phyloP scores from a whole-genome alignment of 2,329 filamentous ascomycete species.

The Ophiostoma piceae region DNA sequence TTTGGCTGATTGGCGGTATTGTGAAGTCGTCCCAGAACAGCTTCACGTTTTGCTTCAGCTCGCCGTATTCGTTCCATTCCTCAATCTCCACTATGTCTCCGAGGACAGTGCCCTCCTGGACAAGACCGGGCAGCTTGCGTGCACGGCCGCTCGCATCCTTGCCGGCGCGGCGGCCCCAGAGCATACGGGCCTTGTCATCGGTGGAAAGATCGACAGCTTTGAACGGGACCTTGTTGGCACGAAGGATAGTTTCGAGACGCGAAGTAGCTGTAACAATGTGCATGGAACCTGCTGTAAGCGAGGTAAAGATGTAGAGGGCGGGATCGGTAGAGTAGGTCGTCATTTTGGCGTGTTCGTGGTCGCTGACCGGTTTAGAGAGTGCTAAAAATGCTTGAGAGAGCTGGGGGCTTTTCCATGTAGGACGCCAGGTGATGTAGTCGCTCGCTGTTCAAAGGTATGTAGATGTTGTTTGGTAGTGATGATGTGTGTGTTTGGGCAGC shows the following conservation, averaged over 20 bases:
- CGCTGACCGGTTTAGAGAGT: background rate
- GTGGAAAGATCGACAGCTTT: slow-evolving; percentile 87
- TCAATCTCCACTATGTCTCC: slow-evolving; percentile 90
- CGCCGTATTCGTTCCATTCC: slow-evolving; percentile 98
- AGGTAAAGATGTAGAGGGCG: slow-evolving; percentile 90
- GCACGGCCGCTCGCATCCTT: slow-evolving; percentile 57
- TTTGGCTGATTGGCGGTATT: slow-evolving; percentile 51
- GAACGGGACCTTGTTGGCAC: slow-evolving; percentile 90
- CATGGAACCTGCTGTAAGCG: slow-evolving; percentile 87
- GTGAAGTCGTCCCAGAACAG: slow-evolving; percentile 60
- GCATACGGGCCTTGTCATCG: slow-evolving; percentile 78
- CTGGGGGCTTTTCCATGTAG: background rate
- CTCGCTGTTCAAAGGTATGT: background rate
- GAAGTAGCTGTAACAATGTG: slow-evolving; percentile 96
- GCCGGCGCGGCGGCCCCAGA: slow-evolving; percentile 79
- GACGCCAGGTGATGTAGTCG: background rate
- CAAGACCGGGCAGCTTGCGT: slow-evolving; percentile 80
- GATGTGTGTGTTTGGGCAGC: slow-evolving; percentile 8
- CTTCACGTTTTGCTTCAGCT: slow-evolving; percentile 79
- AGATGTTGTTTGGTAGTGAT: background rate
- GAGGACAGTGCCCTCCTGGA: slow-evolving; percentile 79
- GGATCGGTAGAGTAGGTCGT: slow-evolving; percentile 55
- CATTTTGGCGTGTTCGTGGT: slow-evolving; percentile 16
- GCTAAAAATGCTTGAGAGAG: background rate
- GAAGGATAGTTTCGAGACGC: slow-evolving; percentile 90